A percentile compares a stretch with the other conserved stretches of the same genome.
Conservation (phyloP, 352 stramenopile genomes). For the Phytophthora chlamydospora region DNA sequence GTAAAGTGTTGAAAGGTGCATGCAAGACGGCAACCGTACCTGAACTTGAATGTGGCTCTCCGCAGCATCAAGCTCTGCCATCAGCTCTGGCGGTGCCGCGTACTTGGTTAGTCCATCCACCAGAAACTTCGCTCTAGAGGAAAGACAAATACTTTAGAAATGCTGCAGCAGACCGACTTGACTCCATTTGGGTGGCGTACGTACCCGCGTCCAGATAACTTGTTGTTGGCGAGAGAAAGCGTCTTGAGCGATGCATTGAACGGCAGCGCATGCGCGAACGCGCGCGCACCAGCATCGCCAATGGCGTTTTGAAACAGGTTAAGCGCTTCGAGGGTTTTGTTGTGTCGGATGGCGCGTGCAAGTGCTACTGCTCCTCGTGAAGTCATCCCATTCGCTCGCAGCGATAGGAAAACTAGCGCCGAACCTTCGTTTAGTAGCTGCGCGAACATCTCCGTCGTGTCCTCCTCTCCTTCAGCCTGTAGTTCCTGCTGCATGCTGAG, state of each 20-base stretch:
- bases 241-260: constrained; percentile 64
- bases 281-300: constrained; percentile 55
- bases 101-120: constrained; percentile 59
- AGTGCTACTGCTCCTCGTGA: constrained; percentile 44
- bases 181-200: not conserved
- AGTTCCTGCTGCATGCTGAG: constrained; percentile 25
- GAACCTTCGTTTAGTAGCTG: constrained; percentile 47
- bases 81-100: constrained; percentile 50
- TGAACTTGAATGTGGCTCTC: constrained; percentile 73
- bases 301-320: constrained; percentile 79
- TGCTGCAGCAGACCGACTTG: no score
- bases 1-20: not conserved
- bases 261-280: constrained; percentile 61
- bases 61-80: constrained; percentile 62
- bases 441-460: constrained; percentile 38
- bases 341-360: constrained; percentile 44
- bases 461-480: constrained; percentile 1
- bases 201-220: constrained; percentile 55
- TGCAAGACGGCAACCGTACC: constrained; percentile 26
- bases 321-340: constrained; percentile 59
- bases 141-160: not conserved
- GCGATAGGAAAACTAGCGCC: constrained; percentile 57
- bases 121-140: constrained; percentile 39
- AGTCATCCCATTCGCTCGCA: constrained; percentile 68
- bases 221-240: constrained; percentile 72